Base-by-base conservation (phyloP, 495 filamentous ascomycete species). In the Trichocladium antarcticum region DNA sequence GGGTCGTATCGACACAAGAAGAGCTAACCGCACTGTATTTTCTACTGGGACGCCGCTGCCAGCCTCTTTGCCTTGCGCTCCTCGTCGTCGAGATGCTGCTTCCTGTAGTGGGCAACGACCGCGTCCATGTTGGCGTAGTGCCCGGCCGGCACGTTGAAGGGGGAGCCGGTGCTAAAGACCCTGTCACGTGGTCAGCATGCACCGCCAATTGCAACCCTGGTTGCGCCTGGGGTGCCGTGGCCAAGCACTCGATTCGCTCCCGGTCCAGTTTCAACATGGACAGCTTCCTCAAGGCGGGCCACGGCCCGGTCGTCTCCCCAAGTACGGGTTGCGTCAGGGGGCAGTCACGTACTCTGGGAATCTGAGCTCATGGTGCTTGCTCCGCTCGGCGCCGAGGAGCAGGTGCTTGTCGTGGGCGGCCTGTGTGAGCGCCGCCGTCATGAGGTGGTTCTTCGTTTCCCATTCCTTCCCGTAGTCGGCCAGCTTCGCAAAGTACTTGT, bases 361-460 rank as follows among this genome's bases (percentile, higher is more conserved):
- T 49, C 54, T 65, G 46, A 74, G 60, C 47, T 75, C 72, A 46
- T 65, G 43, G 53, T 64, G 58, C 9, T 29, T 51, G 58, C 54
- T 67, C 54, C 55, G 61, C 46, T 55, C 51, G 37, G 55, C 53
- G 42, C 61, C 40, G 20, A 54, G 44, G 44, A 74, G 56, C 20
- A 75, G 62, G 51, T 72, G 68, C 59, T 61, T 69, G 59, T 75
- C 72, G 53, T 64, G 63, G 42, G 69, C 70, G n/a, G 72, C 72
- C 59, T 75, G 68, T 54, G 73, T 59, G 41, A 71, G 39, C 0
- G 64, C 46, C 15, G 64, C 59, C 11, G 68, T 62, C 60, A 63
- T 67, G 44, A 67, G 49, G 28, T 60, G 39, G 58, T 72, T 73
- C 57, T 63, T 63, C 42, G 40, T 45, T 59, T 70, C 68, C 64